Percentiles rank a stretch among this genome's conserved stretches.
Conservation (phyloP, 768 basidiomycete genomes). For the Russula virescens region DNA sequence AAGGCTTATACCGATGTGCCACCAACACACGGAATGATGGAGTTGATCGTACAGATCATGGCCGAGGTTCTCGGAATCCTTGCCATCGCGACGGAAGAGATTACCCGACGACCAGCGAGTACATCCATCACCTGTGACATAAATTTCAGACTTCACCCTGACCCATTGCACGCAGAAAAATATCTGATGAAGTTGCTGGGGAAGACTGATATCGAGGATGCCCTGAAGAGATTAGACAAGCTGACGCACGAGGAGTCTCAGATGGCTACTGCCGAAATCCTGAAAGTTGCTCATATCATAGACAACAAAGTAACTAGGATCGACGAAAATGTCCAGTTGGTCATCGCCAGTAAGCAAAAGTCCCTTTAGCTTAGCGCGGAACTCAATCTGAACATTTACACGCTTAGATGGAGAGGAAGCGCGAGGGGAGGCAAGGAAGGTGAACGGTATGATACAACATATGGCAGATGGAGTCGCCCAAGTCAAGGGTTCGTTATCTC, state of each 20-base stretch:
- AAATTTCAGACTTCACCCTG: background rate
- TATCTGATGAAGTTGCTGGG: background rate
- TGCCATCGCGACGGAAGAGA: background rate
- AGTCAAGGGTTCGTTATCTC: background rate
- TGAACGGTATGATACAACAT: background rate
- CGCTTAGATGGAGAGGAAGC: background rate
- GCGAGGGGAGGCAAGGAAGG: background rate
- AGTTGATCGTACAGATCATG: background rate
- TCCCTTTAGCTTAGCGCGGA: background rate
- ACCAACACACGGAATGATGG: background rate
- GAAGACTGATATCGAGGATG: background rate
- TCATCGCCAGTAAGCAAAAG: background rate
- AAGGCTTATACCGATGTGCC: background rate
- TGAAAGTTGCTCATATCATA: background rate
- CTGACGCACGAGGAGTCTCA: background rate
- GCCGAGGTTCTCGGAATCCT: conserved; percentile 4
- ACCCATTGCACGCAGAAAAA: background rate
- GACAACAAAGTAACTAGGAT: background rate
- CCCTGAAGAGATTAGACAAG: background rate
- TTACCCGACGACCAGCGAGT: background rate
- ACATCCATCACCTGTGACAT: background rate
- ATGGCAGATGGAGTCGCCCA: background rate
- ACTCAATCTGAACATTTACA: background rate
- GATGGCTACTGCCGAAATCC: background rate
- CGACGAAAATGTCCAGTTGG: background rate